These are phyloP conservation scores for Linderniella brevidens DNA, from an alignment of 257 asterid species.

Conservation along the genomic window DNA sequence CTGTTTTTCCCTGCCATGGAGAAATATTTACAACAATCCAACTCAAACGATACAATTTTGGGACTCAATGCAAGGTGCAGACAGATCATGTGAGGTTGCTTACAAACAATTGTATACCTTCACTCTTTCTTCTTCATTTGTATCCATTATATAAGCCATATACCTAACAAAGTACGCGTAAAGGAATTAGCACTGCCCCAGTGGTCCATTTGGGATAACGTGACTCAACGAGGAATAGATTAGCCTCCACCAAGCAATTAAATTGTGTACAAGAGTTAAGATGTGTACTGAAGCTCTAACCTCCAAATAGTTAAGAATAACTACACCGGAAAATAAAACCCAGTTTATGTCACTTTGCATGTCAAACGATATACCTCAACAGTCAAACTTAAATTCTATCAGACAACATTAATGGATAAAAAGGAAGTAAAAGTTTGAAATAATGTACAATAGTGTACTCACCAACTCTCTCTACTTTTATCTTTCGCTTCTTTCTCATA, in stretches of 20 bases:
- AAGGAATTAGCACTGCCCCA: background rate
- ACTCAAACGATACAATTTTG: constrained; percentile 2
- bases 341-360: too few species aligned
- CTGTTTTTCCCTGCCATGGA: constrained; percentile 64
- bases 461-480: constrained; percentile 97
- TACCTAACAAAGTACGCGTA: constrained; percentile 34
- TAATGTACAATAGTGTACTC: constrained; percentile 13
- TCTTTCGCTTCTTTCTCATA: constrained; percentile 98
- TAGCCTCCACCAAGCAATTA: background rate
- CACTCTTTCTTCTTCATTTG: constrained; percentile 93
- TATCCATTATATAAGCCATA: constrained; percentile 98
- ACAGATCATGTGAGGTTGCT: too few species aligned
- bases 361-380: too few species aligned
- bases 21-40: constrained; percentile 4
- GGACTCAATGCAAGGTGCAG: too few species aligned
- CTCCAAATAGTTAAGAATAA: too few species aligned
- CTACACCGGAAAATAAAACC: too few species aligned
- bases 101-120: constrained; percentile 34
- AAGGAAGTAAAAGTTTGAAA: background rate
- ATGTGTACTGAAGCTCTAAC: too few species aligned
- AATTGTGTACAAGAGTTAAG: too few species aligned
- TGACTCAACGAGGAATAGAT: too few species aligned
- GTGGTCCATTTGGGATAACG: background rate
- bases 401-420: background rate
- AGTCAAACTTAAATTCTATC: background rate